phyloP scores from a whole-genome alignment of 352 stramenopile species.

The Thraustochytrium striatum region DNA sequence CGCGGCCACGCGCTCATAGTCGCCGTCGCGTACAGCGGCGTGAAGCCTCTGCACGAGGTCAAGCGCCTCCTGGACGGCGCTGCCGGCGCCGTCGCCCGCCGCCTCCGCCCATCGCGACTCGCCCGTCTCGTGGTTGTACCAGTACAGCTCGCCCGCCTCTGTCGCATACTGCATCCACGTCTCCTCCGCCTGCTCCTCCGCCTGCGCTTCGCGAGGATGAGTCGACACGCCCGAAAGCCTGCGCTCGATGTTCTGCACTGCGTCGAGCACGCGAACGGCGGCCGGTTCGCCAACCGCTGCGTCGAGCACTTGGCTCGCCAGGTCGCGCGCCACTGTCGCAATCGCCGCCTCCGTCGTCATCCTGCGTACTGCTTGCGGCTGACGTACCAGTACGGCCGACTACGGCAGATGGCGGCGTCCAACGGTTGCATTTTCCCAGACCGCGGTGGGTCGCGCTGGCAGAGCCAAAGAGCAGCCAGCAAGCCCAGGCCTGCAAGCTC shows the following conservation, averaged over 20 bases:
- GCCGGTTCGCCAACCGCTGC: neutral
- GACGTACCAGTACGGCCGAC: too few relatives aligned
- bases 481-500: too few relatives aligned
- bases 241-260: too few relatives aligned
- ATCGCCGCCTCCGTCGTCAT: neutral
- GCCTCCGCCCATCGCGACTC: slow-evolving; percentile 15
- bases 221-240: too few relatives aligned
- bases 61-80: neutral
- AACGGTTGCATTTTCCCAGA: too few relatives aligned
- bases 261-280: too few relatives aligned
- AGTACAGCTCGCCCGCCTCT: slow-evolving; percentile 10
- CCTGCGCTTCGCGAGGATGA: too few relatives aligned
- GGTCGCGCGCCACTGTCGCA: neutral
- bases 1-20: neutral
- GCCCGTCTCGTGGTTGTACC: slow-evolving; percentile 14
- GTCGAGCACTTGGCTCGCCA: neutral
- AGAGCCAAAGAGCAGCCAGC: too few relatives aligned
- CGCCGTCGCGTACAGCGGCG: neutral
- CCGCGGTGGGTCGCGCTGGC: too few relatives aligned
- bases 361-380: neutral
- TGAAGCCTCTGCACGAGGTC: slow-evolving; percentile 5
- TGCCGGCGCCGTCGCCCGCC: neutral
- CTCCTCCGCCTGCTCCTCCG: neutral
- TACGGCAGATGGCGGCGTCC: too few relatives aligned
- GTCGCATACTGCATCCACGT: neutral